Conservation (phyloP, 495 filamentous ascomycete genomes). For the Lichenothelia convexa region DNA sequence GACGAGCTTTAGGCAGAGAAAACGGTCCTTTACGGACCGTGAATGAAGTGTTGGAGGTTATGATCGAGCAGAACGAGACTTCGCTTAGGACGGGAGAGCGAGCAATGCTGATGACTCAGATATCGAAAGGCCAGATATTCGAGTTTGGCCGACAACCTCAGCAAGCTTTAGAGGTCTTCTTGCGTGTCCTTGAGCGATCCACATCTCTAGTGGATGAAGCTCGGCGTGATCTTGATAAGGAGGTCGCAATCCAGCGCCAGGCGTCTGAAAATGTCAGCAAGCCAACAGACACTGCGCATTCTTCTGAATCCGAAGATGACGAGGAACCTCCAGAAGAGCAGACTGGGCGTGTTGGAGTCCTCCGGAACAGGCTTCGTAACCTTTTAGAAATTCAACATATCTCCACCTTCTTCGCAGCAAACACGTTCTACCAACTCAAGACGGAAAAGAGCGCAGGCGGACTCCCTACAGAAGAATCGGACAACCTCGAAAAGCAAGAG, state of each 20-base stretch:
- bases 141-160: slow-evolving; percentile 37
- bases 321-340: slow-evolving; percentile 25
- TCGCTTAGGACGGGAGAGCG: slow-evolving; percentile 48
- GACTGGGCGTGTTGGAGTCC: slow-evolving; percentile 33
- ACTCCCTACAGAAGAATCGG: slow-evolving; percentile 48
- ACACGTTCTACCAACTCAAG: slow-evolving; percentile 69
- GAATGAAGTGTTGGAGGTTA: slow-evolving; percentile 63
- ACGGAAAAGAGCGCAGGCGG: slow-evolving; percentile 37
- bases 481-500: slow-evolving; percentile 47
- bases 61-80: slow-evolving; percentile 67
- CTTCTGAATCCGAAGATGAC: slow-evolving; percentile 16
- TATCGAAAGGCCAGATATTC: slow-evolving; percentile 54
- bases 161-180: slow-evolving; percentile 51
- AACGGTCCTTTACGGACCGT: slow-evolving; percentile 58
- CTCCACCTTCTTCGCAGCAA: slow-evolving; percentile 68
- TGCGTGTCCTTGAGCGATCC: slow-evolving; percentile 35
- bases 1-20: slow-evolving; percentile 43
- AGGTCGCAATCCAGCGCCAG: slow-evolving; percentile 33
- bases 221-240: too few species aligned
- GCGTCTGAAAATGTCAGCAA: slow-evolving; percentile 13
- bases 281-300: neutral
- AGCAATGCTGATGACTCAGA: slow-evolving; percentile 35
- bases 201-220: slow-evolving; percentile 41
- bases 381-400: slow-evolving; percentile 68
- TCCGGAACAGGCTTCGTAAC: slow-evolving; percentile 44